Conservation (phyloP, 768 basidiomycete genomes). For the Filobasidium floriforme region DNA sequence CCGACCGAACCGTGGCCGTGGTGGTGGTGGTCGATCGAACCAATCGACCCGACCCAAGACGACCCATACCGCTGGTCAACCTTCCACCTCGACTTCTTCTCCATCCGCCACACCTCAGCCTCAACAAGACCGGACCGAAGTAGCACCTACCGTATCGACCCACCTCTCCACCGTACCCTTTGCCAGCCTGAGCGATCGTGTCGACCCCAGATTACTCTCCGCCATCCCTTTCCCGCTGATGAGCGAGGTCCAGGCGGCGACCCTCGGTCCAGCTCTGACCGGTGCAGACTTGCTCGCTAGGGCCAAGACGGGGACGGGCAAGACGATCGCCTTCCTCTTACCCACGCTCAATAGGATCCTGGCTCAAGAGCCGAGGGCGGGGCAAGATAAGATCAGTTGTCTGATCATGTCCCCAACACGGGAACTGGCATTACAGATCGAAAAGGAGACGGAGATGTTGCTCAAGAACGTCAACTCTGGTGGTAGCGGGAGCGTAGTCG, state of each 20-base stretch:
- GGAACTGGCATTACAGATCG: conserved; percentile 89
- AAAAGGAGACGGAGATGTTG: conserved; percentile 64
- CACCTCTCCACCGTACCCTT: neutral
- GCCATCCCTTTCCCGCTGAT: conserved; percentile 5
- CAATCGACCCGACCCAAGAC: no score
- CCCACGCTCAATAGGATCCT: conserved; percentile 60
- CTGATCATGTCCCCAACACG: conserved; percentile 90
- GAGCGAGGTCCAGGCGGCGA: conserved; percentile 13
- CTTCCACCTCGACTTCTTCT: no score
- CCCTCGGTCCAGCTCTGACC: conserved; percentile 46
- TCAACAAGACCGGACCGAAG: neutral
- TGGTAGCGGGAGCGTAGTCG: conserved; percentile 49
- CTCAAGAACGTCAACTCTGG: conserved; percentile 54
- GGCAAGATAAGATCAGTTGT: conserved; percentile 42
- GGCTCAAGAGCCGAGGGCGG: conserved; percentile 33
- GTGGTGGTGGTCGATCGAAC: no score
- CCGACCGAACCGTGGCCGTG: no score
- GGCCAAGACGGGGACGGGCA: conserved; percentile 88
- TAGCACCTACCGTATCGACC: conserved; percentile 3
- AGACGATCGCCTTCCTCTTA: conserved; percentile 91
- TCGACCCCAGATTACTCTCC: neutral
- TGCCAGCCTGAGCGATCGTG: conserved; percentile 1
- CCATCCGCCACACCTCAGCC: neutral
- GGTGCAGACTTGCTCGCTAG: conserved; percentile 76
- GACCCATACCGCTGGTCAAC: neutral